Percentiles rank a stretch among this genome's conserved stretches.
These are phyloP conservation scores for Handroanthus guayacan DNA, from an alignment of 257 asterid genomes.

Conservation along the genomic window DNA sequence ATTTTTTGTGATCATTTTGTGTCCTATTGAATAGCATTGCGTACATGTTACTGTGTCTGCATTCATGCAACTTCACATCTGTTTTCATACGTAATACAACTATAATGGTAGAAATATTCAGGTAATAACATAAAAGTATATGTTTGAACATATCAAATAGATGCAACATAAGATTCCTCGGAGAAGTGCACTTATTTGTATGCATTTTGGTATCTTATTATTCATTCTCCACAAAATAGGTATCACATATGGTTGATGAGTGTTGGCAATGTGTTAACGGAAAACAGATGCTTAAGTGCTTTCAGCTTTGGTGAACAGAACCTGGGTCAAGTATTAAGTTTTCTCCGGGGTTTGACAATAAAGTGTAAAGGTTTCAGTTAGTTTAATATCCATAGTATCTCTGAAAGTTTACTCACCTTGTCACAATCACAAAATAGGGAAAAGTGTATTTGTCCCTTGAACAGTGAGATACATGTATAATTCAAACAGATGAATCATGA, in stretches of 20 bases:
- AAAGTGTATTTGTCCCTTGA: background rate
- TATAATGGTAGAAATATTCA: background rate
- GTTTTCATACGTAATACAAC: background rate
- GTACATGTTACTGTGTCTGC: background rate
- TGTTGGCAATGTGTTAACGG: background rate
- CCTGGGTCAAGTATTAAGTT: background rate
- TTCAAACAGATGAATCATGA: conserved; percentile 6
- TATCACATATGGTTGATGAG: background rate
- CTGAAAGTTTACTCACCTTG: background rate
- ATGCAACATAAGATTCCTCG: conserved; percentile 22
- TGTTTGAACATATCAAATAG: conserved; percentile 13
- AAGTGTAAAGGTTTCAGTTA: conserved; percentile 8
- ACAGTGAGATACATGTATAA: background rate
- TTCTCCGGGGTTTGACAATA: background rate
- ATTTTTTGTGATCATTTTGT: background rate
- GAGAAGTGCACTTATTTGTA: background rate
- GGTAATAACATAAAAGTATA: conserved; percentile 7
- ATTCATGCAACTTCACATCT: conserved; percentile 15
- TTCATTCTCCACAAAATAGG: conserved; percentile 14
- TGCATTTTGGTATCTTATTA: background rate
- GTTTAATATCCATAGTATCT: background rate
- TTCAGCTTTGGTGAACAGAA: background rate
- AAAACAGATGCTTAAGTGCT: background rate
- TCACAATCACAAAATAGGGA: background rate
- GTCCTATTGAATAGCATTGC: background rate